Base-by-base conservation (phyloP, 495 filamentous ascomycete species). In the Lasiosphaeriaceae sp. region DNA sequence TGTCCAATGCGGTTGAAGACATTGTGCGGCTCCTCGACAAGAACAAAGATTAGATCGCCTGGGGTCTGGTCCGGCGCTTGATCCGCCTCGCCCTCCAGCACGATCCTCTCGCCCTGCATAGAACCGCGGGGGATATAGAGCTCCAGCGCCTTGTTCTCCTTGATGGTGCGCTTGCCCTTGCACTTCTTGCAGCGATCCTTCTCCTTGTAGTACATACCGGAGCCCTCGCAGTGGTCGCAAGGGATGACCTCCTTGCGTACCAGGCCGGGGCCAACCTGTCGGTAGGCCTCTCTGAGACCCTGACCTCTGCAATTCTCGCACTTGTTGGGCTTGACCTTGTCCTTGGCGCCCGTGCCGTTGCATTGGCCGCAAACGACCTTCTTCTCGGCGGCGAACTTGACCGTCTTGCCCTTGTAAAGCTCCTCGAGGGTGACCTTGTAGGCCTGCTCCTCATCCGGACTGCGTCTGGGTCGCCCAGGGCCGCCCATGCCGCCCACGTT, bases 111-210 rank as follows among this genome's bases (percentile, higher is more conserved):
- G 54, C 93, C 93, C 69, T 94, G 84, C 77, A 83, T 84, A 35
- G 92, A 87, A 45, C 94, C 94, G 39, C 87, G 86, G 29, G 94
- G 91, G 56, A 98, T 96, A 74, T 97, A 97, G 37, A 98, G 84
- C 72, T 98, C 95, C 45, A 98, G 74, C 12, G 94, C 87, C 76
- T 97, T 98, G 72, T 87, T 93, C 69, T 90, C 86, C 67, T 89
- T 84, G 31, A 80, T 77, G 3, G 90, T 88, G 50, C 88, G 82
- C 66, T 87, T 85, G 46, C 94, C 94, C 75, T 97, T 96, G 83
- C 95, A 98, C 79, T 95, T 96, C 80, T 92, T 95, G 79, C 94
- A 98, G 68, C 89, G 88, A 59, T 98, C 94, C 77, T 97, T 97
- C 60, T 94, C 90, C 71, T 88, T 88, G 78, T 85, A 96, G 62